These are phyloP conservation scores for Gonium pectorale DNA, from an alignment of 139 green algal genomes.

Conservation along the genomic window DNA sequence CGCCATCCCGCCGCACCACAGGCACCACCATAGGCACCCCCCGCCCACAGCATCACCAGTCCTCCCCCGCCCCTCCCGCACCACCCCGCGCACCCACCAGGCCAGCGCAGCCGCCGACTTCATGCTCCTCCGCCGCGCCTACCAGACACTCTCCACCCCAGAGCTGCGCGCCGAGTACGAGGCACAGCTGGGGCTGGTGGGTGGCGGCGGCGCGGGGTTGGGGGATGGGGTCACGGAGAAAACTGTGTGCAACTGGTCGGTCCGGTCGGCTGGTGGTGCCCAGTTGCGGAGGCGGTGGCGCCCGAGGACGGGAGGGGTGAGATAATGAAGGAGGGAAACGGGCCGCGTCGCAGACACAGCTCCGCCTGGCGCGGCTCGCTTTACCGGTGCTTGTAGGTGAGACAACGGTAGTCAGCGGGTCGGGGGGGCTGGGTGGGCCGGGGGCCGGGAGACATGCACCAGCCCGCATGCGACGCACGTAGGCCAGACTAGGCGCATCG, in stretches of 20 bases:
- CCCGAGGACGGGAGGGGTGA: neutral
- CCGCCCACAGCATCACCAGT: too few species aligned
- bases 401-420: too few species aligned
- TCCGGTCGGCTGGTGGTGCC: neutral
- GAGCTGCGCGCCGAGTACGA: slow-evolving; percentile 48
- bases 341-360: neutral
- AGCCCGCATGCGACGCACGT: too few species aligned
- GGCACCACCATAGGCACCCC: too few species aligned
- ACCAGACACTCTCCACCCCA: neutral
- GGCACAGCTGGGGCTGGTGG: slow-evolving; percentile 22
- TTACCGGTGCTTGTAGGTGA: too few species aligned
- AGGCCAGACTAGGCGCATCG: too few species aligned
- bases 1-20: too few species aligned
- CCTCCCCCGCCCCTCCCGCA: neutral
- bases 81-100: neutral
- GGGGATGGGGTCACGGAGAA: neutral
- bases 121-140: slow-evolving; percentile 35
- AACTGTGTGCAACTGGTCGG: neutral
- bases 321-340: neutral
- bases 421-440: too few species aligned
- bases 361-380: neutral
- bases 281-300: neutral
- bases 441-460: too few species aligned
- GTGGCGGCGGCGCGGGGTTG: neutral
- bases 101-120: slow-evolving; percentile 32